These are phyloP conservation scores for Starmerella vaccinii DNA, from an alignment of 805 yeast genomes.

Conservation along the genomic window DNA sequence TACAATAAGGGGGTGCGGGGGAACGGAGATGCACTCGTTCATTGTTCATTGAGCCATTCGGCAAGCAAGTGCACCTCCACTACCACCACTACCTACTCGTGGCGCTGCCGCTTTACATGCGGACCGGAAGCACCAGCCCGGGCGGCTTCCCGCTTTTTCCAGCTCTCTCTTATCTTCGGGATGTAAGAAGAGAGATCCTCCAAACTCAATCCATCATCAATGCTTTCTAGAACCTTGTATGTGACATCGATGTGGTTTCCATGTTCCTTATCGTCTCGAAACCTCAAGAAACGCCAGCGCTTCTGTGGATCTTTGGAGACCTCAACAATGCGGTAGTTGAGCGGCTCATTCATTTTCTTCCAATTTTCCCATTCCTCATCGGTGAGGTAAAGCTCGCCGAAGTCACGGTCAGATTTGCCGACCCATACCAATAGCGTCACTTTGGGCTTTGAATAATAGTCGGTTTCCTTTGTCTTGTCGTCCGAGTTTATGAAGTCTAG, in stretches of 20 bases:
- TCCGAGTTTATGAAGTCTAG: slow-evolving; percentile 60
- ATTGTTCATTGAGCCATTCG: too few relatives aligned
- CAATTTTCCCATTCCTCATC: slow-evolving; percentile 74
- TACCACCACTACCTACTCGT: too few relatives aligned
- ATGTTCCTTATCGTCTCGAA: slow-evolving; percentile 83
- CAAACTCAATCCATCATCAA: slow-evolving; percentile 72
- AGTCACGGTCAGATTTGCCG: slow-evolving; percentile 42
- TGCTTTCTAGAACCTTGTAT: slow-evolving; percentile 69
- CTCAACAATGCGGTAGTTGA: slow-evolving; percentile 83
- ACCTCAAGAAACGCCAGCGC: slow-evolving; percentile 75
- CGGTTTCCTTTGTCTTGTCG: slow-evolving; percentile 34
- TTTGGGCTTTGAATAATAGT: slow-evolving; percentile 66
- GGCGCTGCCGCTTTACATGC: background rate
- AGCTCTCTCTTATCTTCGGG: slow-evolving; percentile 14
- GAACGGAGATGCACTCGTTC: too few relatives aligned
- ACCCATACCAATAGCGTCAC: slow-evolving; percentile 67
- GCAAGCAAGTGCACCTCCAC: too few relatives aligned
- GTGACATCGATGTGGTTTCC: slow-evolving; percentile 81
- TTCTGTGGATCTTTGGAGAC: slow-evolving; percentile 58
- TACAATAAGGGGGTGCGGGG: too few relatives aligned
- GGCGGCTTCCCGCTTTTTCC: slow-evolving; percentile 14
- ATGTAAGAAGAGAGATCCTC: slow-evolving; percentile 46
- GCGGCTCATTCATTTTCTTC: slow-evolving; percentile 62
- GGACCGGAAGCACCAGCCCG: background rate
- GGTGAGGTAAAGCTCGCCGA: slow-evolving; percentile 49